Evolutionary conservation across 345 rosid genomes (phyloP).

Genomic region (Sisymbrium irio): DNA sequence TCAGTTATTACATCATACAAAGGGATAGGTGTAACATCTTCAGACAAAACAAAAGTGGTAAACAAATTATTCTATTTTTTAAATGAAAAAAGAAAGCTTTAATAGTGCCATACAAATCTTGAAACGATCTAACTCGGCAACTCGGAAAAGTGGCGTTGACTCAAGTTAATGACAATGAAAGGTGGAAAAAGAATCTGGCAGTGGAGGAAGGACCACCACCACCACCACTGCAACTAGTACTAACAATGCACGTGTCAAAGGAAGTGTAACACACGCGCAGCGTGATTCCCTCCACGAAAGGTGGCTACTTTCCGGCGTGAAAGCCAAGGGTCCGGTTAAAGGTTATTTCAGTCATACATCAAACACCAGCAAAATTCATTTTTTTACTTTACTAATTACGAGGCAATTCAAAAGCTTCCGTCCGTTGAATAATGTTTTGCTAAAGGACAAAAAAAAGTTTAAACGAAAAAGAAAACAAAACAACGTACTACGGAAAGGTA

Average conservation of each 20-base stretch:
- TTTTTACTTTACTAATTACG: constrained; percentile 7
- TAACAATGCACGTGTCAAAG: constrained; percentile 25
- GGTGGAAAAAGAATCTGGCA: constrained; percentile 19
- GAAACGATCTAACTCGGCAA: constrained; percentile 26
- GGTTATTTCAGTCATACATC: constrained; percentile 21
- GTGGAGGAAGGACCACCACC: constrained; percentile 34
- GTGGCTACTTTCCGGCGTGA: constrained; percentile 38
- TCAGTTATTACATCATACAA: background rate
- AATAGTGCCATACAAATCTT: background rate
- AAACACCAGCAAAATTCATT: background rate
- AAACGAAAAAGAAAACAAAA: background rate
- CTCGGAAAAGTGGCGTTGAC: constrained; percentile 33
- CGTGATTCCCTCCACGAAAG: constrained; percentile 35
- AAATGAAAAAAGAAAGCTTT: background rate
- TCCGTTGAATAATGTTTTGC: constrained; percentile 2
- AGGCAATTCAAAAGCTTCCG: constrained; percentile 10
- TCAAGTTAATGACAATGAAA: constrained; percentile 29
- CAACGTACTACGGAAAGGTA: constrained; percentile 41
- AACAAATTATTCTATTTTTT: too few species aligned
- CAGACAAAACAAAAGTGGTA: background rate
- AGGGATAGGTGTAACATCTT: background rate
- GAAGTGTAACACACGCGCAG: constrained; percentile 32
- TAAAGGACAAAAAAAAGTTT: constrained; percentile 19
- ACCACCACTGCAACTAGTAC: constrained; percentile 14
- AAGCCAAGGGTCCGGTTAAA: constrained; percentile 31